phyloP scores from a whole-genome alignment of 768 basidiomycete genomes.

The Trametes elegans region DNA sequence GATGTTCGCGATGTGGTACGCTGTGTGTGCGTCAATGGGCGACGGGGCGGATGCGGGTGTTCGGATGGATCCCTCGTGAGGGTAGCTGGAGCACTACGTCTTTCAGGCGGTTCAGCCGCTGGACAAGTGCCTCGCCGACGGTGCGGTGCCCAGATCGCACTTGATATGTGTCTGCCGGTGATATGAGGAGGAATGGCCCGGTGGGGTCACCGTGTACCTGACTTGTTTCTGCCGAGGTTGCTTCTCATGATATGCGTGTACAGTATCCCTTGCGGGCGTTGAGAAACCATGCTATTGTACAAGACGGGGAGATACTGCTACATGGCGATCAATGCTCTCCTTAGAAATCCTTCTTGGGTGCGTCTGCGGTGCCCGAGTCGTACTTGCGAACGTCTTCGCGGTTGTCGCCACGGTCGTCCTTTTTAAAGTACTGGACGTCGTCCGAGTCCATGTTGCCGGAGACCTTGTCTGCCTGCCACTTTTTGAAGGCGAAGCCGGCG shows the following conservation, averaged over 20 bases:
- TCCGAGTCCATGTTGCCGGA: slow-evolving; percentile 25
- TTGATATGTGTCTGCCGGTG: too few species aligned
- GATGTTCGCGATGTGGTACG: not conserved
- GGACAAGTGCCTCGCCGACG: too few species aligned
- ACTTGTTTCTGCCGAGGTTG: too few species aligned
- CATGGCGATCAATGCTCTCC: too few species aligned
- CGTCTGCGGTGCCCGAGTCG: slow-evolving; percentile 19
- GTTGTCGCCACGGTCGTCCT: slow-evolving; percentile 21
- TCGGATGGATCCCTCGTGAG: not conserved
- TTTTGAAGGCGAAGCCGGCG: slow-evolving; percentile 41
- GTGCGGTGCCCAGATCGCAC: too few species aligned
- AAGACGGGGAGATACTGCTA: too few species aligned
- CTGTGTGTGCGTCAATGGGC: not conserved
- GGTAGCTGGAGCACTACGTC: not conserved
- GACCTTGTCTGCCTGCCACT: slow-evolving; percentile 35
- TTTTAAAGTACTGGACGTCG: slow-evolving; percentile 25
- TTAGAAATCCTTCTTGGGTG: slow-evolving; percentile 17
- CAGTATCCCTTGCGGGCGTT: too few species aligned
- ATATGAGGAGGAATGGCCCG: too few species aligned
- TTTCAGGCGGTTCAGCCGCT: too few species aligned
- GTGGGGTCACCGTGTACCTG: too few species aligned
- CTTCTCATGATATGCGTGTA: too few species aligned
- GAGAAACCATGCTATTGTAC: too few species aligned
- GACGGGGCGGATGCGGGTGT: not conserved
- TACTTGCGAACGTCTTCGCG: slow-evolving; percentile 22